These are phyloP conservation scores for Leptographium radiaticola DNA, from an alignment of 2,329 filamentous ascomycete species.

Conservation along the genomic window DNA sequence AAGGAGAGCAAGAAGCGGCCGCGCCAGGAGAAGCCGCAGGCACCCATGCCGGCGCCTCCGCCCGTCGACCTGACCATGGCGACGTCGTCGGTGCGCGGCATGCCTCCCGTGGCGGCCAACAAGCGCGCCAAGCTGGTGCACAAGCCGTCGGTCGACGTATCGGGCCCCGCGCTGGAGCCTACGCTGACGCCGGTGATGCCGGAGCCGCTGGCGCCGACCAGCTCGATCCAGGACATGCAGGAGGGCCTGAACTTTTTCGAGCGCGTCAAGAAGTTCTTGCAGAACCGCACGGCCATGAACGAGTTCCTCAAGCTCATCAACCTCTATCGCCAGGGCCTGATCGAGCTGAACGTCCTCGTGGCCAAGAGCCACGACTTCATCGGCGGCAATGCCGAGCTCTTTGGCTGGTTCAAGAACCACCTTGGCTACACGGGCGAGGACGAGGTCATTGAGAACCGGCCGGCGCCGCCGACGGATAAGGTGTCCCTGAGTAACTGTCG, in stretches of 20 bases:
- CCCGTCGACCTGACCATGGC: constrained; percentile 24
- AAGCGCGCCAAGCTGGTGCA: constrained; percentile 68
- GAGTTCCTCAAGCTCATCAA: constrained; percentile 98
- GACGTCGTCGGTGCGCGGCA: constrained; percentile 22
- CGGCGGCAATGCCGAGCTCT: constrained; percentile 76
- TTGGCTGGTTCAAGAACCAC: constrained; percentile 76
- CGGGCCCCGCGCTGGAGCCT: constrained; percentile 59
- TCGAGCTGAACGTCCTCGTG: constrained; percentile 71
- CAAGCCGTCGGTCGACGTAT: constrained; percentile 45
- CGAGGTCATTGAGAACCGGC: constrained; percentile 64
- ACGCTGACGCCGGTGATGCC: constrained; percentile 81
- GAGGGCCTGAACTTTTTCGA: constrained; percentile 94
- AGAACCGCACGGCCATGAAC: constrained; percentile 82
- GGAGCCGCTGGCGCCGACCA: constrained; percentile 68
- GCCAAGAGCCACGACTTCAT: constrained; percentile 79
- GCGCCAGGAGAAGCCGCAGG: constrained; percentile 42
- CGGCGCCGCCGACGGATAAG: constrained; percentile 61
- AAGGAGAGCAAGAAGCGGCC: constrained; percentile 88
- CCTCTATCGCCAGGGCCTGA: constrained; percentile 83
- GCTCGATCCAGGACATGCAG: constrained; percentile 57
- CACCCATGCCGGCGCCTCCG: constrained; percentile 32
- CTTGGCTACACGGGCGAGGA: constrained; percentile 67
- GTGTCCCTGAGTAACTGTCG: constrained; percentile 94
- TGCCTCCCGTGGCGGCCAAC: constrained; percentile 21
- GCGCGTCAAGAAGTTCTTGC: constrained; percentile 88